phyloP scores from a whole-genome alignment of 2,329 filamentous ascomycete genomes.

The Claviceps citrina region DNA sequence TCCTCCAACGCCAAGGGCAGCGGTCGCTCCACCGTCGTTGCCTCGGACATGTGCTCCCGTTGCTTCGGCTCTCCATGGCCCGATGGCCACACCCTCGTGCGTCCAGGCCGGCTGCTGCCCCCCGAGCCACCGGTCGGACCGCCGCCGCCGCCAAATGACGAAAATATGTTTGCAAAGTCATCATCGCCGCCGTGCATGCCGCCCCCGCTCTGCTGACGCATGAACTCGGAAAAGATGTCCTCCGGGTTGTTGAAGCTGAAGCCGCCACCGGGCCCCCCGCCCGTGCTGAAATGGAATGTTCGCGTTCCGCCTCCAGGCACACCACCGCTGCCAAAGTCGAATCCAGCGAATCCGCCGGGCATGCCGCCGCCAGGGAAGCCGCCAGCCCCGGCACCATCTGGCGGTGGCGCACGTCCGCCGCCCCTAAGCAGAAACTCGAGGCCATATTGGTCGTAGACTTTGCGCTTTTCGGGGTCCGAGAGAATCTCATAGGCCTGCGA shows the following conservation, averaged over 20 bases:
- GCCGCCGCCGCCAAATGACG: slow-evolving; percentile 27
- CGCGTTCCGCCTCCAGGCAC: slow-evolving; percentile 30
- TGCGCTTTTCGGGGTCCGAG: slow-evolving; percentile 90
- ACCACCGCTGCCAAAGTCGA: slow-evolving; percentile 35
- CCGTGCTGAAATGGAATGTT: slow-evolving; percentile 50
- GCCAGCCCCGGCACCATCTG: slow-evolving; percentile 29
- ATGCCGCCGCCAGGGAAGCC: slow-evolving; percentile 43
- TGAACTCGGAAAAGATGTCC: slow-evolving; percentile 72
- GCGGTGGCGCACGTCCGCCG: slow-evolving; percentile 47
- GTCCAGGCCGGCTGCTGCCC: slow-evolving; percentile 22
- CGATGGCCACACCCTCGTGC: slow-evolving; percentile 27
- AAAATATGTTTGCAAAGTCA: slow-evolving; percentile 40
- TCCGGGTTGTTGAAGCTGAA: slow-evolving; percentile 76
- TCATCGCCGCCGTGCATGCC: slow-evolving; percentile 27
- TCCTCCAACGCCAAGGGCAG: slow-evolving; percentile 76
- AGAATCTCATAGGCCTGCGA: slow-evolving; percentile 97
- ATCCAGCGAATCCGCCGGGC: slow-evolving; percentile 34
- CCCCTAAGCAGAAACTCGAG: slow-evolving; percentile 83
- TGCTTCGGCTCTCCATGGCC: slow-evolving; percentile 19
- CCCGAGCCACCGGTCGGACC: slow-evolving; percentile 17
- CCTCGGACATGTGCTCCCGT: slow-evolving; percentile 51
- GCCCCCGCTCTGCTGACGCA: slow-evolving; percentile 31
- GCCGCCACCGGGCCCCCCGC: slow-evolving; percentile 36
- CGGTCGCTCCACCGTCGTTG: slow-evolving; percentile 77
- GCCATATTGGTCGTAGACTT: slow-evolving; percentile 86